These are phyloP conservation scores for Pinus tabuliformis DNA, from an alignment of 75 land plant species.

Conservation along the genomic window DNA sequence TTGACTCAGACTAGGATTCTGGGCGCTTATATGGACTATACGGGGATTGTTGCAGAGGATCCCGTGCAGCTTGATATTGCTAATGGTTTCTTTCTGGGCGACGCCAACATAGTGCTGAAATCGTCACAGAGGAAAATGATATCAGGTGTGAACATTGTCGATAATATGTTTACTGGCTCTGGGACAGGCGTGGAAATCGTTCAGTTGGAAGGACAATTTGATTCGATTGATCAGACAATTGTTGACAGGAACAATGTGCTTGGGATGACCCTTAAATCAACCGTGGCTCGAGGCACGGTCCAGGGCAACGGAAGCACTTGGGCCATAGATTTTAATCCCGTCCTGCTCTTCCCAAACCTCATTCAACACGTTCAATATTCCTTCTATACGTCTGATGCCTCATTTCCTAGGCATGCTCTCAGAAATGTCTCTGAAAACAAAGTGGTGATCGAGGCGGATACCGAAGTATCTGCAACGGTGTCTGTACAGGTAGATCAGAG, in stretches of 20 bases:
- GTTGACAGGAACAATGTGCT: constrained; percentile 64
- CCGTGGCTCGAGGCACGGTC: constrained; percentile 43
- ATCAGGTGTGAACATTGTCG: constrained; percentile 46
- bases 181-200: constrained; percentile 30
- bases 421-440: constrained; percentile 38
- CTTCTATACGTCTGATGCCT: constrained; percentile 13
- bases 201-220: constrained; percentile 55
- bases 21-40: constrained; percentile 72
- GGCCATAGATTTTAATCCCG: constrained; percentile 51
- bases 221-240: constrained; percentile 43
- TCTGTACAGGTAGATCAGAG: constrained; percentile 61
- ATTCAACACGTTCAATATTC: constrained; percentile 75
- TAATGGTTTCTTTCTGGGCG: constrained; percentile 72
- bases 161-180: constrained; percentile 75
- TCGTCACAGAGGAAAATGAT: constrained; percentile 31
- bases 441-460: constrained; percentile 43
- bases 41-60: constrained; percentile 80
- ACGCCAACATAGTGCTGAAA: constrained; percentile 50
- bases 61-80: constrained; percentile 71
- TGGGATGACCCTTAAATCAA: constrained; percentile 68
- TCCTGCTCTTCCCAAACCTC: constrained; percentile 55
- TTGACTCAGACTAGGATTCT: constrained; percentile 69
- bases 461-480: constrained; percentile 37
- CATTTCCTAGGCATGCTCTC: constrained; percentile 44
- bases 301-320: constrained; percentile 49